phyloP scores from a whole-genome alignment of 2,329 filamentous ascomycete genomes.

The Ascochyta fabae region DNA sequence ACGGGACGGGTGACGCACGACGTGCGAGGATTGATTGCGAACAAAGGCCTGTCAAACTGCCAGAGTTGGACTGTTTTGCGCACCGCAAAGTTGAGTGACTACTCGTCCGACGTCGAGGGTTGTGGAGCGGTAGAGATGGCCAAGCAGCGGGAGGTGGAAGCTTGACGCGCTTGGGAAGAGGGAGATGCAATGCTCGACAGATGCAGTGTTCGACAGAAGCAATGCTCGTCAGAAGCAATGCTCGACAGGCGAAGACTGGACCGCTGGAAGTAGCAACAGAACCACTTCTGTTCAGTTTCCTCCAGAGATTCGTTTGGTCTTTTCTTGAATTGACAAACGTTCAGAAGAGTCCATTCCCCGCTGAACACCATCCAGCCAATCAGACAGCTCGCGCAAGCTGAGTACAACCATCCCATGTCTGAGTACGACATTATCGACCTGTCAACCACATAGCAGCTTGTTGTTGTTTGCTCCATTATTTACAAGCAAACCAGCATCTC shows the following conservation, averaged over 20 bases:
- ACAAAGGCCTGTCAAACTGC: background rate
- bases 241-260: no score
- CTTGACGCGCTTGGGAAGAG: background rate
- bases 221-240: background rate
- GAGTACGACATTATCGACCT: no score
- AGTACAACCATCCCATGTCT: no score
- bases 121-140: background rate
- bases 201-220: background rate
- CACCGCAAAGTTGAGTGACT: no score
- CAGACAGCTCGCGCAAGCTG: background rate
- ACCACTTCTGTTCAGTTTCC: background rate
- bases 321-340: no score
- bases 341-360: background rate
- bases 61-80: background rate
- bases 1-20: background rate
- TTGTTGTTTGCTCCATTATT: no score
- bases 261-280: background rate
- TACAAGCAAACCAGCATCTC: no score
- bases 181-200: background rate
- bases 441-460: no score
- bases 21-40: background rate
- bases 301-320: background rate
- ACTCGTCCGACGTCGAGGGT: background rate
- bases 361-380: background rate
- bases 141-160: conserved; percentile 7